A percentile compares a stretch with the other conserved stretches of the same genome.
These are phyloP conservation scores for Niebla homalea DNA, from an alignment of 495 filamentous ascomycete species.

Conservation along the genomic window DNA sequence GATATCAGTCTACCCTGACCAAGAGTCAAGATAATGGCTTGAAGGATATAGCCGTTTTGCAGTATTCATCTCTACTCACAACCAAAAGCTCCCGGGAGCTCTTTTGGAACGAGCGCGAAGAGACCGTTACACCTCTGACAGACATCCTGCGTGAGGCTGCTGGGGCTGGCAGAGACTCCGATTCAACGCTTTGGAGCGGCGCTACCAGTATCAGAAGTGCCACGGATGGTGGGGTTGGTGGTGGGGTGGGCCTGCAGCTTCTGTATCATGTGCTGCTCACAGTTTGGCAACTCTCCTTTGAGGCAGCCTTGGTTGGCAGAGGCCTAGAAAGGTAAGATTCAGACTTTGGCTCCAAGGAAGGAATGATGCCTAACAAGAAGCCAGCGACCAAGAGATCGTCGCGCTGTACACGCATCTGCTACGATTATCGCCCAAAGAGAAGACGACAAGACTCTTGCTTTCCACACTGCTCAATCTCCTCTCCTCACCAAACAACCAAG, in stretches of 20 bases:
- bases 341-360: not conserved
- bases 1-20: constrained; percentile 65
- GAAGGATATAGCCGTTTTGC: constrained; percentile 89
- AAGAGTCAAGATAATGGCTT: constrained; percentile 74
- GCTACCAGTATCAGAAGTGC: constrained; percentile 43
- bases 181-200: constrained; percentile 50
- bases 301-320: constrained; percentile 68
- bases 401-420: constrained; percentile 82
- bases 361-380: constrained; percentile 11
- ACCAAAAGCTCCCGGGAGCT: constrained; percentile 58
- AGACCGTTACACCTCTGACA: constrained; percentile 70
- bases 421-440: constrained; percentile 89
- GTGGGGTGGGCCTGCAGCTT: constrained; percentile 82
- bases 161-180: constrained; percentile 50
- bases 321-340: constrained; percentile 62
- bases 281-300: constrained; percentile 93
- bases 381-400: constrained; percentile 81
- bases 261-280: constrained; percentile 89
- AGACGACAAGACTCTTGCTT: constrained; percentile 83
- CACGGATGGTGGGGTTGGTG: constrained; percentile 52
- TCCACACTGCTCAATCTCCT: constrained; percentile 83
- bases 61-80: constrained; percentile 77
- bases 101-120: constrained; percentile 77
- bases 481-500: constrained; percentile 48
- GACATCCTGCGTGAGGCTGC: constrained; percentile 71